Conservation (phyloP, 1,139 yeast species). For the Torulaspora globosa region DNA sequence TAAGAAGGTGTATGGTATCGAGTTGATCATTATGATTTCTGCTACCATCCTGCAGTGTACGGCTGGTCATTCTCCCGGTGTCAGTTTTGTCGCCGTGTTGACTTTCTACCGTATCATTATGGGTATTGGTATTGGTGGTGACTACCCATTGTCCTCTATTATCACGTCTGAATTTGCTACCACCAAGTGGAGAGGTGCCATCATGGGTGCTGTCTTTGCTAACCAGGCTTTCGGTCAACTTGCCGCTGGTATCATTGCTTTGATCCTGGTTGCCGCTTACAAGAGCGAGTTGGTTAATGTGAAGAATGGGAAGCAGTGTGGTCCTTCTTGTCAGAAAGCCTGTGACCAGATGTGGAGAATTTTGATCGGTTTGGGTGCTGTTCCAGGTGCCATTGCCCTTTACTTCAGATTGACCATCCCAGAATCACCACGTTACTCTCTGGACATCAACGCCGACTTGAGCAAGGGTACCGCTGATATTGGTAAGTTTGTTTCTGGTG, state of each 20-base stretch:
- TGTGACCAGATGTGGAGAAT: slow-evolving; percentile 95
- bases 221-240: slow-evolving; percentile 93
- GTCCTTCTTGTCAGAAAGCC: slow-evolving; percentile 61
- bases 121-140: slow-evolving; percentile 99
- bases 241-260: slow-evolving; percentile 77
- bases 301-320: slow-evolving; percentile 53
- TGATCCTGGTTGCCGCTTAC: slow-evolving; percentile 68
- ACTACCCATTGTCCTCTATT: slow-evolving; percentile 93
- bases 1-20: slow-evolving; percentile 82
- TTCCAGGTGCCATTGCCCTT: slow-evolving; percentile 77
- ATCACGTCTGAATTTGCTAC: slow-evolving; percentile 86
- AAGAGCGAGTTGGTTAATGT: slow-evolving; percentile 54
- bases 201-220: slow-evolving; percentile 89
- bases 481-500: slow-evolving; percentile 47
- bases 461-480: slow-evolving; percentile 62
- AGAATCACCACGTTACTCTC: slow-evolving; percentile 84
- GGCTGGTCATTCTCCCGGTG: slow-evolving; percentile 63
- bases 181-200: slow-evolving; percentile 94
- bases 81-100: slow-evolving; percentile 67
- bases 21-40: slow-evolving; percentile 74
- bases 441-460: slow-evolving; percentile 63
- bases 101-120: slow-evolving; percentile 73
- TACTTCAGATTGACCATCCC: slow-evolving; percentile 91
- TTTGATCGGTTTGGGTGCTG: slow-evolving; percentile 80
- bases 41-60: slow-evolving; percentile 77